Evolutionary conservation across 2,329 filamentous ascomycete genomes (phyloP).

Genomic region (Colletotrichum sp.): DNA sequence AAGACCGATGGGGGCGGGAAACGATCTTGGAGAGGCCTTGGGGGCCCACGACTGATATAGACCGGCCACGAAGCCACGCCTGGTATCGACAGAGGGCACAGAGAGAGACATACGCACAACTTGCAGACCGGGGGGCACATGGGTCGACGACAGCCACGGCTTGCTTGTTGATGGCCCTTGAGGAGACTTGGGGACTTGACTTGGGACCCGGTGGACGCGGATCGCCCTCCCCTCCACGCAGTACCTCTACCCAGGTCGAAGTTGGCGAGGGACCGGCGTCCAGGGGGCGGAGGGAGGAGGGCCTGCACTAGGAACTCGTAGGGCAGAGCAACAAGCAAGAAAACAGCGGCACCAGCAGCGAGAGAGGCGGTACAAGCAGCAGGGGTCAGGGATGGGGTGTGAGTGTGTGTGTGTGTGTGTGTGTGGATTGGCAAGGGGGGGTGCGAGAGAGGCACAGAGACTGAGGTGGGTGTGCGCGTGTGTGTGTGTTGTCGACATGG

Average conservation of each 20-base stretch:
- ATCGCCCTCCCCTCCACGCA: background rate
- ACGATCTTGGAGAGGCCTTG: conserved; percentile 9
- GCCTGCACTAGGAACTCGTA: conserved; percentile 10
- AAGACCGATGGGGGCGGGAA: conserved; percentile 21
- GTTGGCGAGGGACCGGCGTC: conserved; percentile 1
- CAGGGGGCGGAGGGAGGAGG: conserved; percentile 1
- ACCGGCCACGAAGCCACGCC: conserved; percentile 13
- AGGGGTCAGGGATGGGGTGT: background rate
- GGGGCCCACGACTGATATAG: conserved; percentile 24
- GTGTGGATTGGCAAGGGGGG: background rate
- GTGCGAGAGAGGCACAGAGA: background rate
- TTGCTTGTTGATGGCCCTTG: conserved; percentile 4
- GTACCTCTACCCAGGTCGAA: background rate
- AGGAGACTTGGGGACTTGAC: background rate
- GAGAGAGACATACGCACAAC: conserved; percentile 9
- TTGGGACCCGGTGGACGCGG: conserved; percentile 10
- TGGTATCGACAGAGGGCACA: background rate
- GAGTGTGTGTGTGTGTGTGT: background rate
- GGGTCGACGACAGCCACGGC: conserved; percentile 4
- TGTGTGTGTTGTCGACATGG: background rate
- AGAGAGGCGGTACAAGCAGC: conserved; percentile 14
- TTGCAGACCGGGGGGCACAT: conserved; percentile 7
- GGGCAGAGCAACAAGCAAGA: conserved; percentile 19
- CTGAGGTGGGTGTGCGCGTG: background rate
- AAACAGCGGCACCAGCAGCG: background rate